phyloP scores from a whole-genome alignment of 2,329 filamentous ascomycete species.

The Xylaria sp. region DNA sequence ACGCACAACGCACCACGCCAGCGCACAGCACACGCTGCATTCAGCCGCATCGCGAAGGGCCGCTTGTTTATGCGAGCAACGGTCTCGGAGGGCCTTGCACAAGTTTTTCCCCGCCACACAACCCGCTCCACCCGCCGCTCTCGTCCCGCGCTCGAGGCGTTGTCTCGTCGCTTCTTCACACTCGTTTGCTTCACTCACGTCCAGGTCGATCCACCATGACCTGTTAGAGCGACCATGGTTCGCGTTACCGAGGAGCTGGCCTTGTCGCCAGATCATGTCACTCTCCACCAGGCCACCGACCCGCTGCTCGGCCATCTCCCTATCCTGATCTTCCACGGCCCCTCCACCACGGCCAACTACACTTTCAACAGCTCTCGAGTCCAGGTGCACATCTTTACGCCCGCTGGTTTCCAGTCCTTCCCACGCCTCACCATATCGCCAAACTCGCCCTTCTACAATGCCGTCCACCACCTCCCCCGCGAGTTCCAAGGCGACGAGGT shows the following conservation, averaged over 20 bases:
- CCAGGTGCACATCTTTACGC: constrained; percentile 86
- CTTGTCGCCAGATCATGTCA: constrained; percentile 74
- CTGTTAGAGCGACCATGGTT: constrained; percentile 63
- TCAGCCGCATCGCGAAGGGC: constrained; percentile 18
- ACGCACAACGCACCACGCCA: constrained; percentile 2
- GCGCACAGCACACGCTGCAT: constrained; percentile 14
- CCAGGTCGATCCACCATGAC: constrained; percentile 34
- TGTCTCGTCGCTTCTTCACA: constrained; percentile 12
- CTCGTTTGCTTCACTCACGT: constrained; percentile 15
- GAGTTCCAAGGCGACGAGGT: constrained; percentile 95
- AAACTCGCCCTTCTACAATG: constrained; percentile 83
- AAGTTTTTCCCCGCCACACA: constrained; percentile 2
- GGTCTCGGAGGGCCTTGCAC: constrained; percentile 12
- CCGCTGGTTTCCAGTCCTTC: constrained; percentile 84
- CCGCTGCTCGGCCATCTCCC: constrained; percentile 74
- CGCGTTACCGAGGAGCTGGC: constrained; percentile 72
- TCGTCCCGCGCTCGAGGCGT: constrained; percentile 7
- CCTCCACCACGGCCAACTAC: constrained; percentile 82
- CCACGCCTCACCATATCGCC: constrained; percentile 89
- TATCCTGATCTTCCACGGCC: constrained; percentile 85
- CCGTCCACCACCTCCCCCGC: constrained; percentile 82
- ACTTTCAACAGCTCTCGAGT: constrained; percentile 87
- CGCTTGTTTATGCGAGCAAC: constrained; percentile 20
- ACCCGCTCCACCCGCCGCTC: neutral
- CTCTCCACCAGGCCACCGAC: constrained; percentile 85